Evolutionary conservation across 495 filamentous ascomycete genomes (phyloP).

Genomic region (Glutinoglossum americanum): DNA sequence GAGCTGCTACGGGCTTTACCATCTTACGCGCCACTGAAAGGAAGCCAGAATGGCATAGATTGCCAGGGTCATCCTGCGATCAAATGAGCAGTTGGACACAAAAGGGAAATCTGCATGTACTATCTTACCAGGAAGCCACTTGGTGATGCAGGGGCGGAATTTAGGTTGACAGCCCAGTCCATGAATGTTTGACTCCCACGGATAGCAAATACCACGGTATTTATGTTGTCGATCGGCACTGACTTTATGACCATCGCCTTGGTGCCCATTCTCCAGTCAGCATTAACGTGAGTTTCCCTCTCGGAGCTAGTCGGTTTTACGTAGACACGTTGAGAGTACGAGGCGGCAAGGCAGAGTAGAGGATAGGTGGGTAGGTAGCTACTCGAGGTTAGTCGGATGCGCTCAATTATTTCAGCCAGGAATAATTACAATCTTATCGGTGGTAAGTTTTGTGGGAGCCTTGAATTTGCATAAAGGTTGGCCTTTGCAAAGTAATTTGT

Average conservation of each 20-base stretch:
- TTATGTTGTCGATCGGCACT: constrained; percentile 48
- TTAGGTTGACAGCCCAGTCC: constrained; percentile 69
- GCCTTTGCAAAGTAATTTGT: constrained; percentile 54
- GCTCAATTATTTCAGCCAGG: not conserved
- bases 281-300: constrained; percentile 38
- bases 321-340: constrained; percentile 53
- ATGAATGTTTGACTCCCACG: constrained; percentile 57
- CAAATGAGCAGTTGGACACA: not conserved
- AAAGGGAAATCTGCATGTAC: not conserved
- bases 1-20: constrained; percentile 46
- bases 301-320: constrained; percentile 34
- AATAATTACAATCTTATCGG: constrained; percentile 38
- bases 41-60: constrained; percentile 60
- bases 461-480: constrained; percentile 58
- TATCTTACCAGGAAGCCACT: constrained; percentile 35
- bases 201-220: constrained; percentile 61
- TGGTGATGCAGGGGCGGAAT: constrained; percentile 38
- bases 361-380: constrained; percentile 49
- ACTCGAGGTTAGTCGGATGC: not conserved
- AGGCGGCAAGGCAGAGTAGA: constrained; percentile 49
- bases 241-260: constrained; percentile 74
- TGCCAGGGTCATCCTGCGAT: constrained; percentile 44
- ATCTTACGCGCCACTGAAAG: constrained; percentile 52
- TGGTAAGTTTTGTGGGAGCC: constrained; percentile 41
- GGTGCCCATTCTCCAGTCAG: constrained; percentile 47